Base-by-base conservation (phyloP, 2,329 filamentous ascomycete species). In the Beauveria asiatica region DNA sequence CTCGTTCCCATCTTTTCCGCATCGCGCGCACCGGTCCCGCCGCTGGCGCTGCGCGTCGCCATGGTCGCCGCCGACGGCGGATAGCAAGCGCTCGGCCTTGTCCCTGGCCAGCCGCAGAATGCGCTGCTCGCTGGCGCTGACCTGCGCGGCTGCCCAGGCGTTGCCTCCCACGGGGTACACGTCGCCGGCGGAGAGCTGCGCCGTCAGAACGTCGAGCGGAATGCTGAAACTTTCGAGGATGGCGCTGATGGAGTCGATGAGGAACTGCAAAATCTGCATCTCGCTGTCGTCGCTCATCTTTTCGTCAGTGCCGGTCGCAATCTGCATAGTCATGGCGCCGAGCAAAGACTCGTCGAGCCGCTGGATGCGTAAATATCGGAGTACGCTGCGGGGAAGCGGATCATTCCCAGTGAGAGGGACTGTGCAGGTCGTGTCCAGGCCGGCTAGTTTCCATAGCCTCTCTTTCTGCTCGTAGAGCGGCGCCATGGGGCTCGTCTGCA, bases 351-450 rank as follows among this genome's bases (percentile, higher is more conserved):
- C 67, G 53, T 69, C 64, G 53, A 66, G 59, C 62, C 69, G 65
- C 67, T 73, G 70, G 64, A 73, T 72, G 62, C 69, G 70, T 59
- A 74, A 70, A 57, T 73, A 73, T 67, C 63, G 68, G 63, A 73
- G 68, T 51, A 73, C 67, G 23, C 62, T 65, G 62, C 66, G 69
- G 59, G 70, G 70, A 54, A 73, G 67, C 55, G 70, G 70, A 67
- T 71, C 67, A 33, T 63, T 65, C 53, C 69, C 62, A 62, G 68
- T 72, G 61, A 73, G 70, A 58, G 70, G 63, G 63, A 73, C 69
- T 61, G 70, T 72, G 61, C 59, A 68, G 62, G 63, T 66, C 50
- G 65, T 66, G 64, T 67, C 67, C 63, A 72, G 67, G 63, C 69
- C 70, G 63, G 70, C 69, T 19, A 65, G 66, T 63, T 53, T 62